Percentiles rank a stretch among this genome's conserved stretches.
Evolutionary conservation across 306 rosid genomes (phyloP).

Genomic region (Rosa lucieae): DNA sequence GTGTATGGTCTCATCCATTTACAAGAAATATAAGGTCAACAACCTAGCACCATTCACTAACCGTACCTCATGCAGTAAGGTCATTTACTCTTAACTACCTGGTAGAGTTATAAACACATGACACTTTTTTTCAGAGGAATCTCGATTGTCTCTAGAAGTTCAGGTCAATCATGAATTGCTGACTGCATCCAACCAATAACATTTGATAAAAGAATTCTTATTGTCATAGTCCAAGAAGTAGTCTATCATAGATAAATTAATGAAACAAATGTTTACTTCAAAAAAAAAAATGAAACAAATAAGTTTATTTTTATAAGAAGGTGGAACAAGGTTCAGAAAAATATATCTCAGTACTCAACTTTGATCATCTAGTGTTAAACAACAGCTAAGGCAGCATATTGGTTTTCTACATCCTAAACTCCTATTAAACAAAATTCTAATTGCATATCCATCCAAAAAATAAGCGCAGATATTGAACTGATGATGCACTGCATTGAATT

Average conservation of each 20-base stretch:
- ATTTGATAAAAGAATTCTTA: not conserved
- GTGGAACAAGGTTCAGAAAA: not conserved
- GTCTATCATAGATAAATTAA: not conserved
- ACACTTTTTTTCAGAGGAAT: not conserved
- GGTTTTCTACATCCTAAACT: not conserved
- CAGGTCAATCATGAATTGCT: not conserved
- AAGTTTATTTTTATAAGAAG: not conserved
- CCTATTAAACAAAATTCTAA: not conserved
- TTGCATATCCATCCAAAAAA: not conserved
- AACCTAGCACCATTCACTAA: conserved; percentile 3
- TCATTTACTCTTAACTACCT: not conserved
- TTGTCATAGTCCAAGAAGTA: not conserved
- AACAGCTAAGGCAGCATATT: not conserved
- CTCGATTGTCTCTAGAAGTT: not conserved
- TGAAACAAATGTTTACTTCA: no score
- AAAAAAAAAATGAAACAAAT: not conserved
- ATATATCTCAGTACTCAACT: not conserved
- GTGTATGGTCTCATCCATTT: not conserved
- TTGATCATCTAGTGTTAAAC: not conserved
- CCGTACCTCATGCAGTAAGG: not conserved
- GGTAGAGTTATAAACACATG: not conserved
- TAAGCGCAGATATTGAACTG: not conserved
- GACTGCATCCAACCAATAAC: not conserved
- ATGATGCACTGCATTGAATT: not conserved
- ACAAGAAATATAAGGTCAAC: not conserved